Evolutionary conservation across 1,284 basidiomycete genomes (phyloP).

Genomic region (Irpex lacteus): DNA sequence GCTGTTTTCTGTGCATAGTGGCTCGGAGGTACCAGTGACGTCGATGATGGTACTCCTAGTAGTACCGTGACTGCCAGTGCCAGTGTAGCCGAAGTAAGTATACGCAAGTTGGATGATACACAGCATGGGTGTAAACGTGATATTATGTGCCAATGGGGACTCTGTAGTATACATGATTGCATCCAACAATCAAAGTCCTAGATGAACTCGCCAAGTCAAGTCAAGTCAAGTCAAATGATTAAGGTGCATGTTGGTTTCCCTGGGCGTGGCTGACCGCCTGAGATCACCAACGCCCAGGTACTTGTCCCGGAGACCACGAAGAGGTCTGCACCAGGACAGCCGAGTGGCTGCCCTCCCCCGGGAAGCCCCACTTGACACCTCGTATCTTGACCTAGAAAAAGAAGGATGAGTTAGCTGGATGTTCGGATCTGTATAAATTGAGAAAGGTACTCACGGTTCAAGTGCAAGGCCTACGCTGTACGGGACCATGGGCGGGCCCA

Average conservation of each 20-base stretch:
- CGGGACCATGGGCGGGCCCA: neutral
- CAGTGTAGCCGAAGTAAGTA: too few species aligned
- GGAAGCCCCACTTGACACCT: neutral
- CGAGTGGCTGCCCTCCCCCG: conserved; percentile 2
- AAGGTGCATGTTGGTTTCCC: conserved; percentile 10
- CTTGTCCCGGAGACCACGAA: conserved; percentile 10
- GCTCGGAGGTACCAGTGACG: too few species aligned
- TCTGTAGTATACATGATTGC: neutral
- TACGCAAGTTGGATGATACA: too few species aligned
- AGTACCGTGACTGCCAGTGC: too few species aligned
- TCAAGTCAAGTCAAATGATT: neutral
- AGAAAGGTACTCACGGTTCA: neutral
- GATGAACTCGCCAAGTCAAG: neutral
- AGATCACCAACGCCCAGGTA: neutral
- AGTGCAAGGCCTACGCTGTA: neutral
- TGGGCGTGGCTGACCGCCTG: neutral
- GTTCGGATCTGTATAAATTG: neutral
- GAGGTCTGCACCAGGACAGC: conserved; percentile 10
- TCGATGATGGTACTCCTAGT: too few species aligned
- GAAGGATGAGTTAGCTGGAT: neutral
- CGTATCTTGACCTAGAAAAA: neutral
- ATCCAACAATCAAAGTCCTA: neutral
- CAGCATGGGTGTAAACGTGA: too few species aligned
- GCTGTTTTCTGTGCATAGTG: too few species aligned
- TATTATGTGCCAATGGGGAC: too few species aligned